Evolutionary conservation across 805 yeast genomes (phyloP), one percentile per base, ranked within the genome.

Genomic region (Sugiyamaella floridensis): DNA sequence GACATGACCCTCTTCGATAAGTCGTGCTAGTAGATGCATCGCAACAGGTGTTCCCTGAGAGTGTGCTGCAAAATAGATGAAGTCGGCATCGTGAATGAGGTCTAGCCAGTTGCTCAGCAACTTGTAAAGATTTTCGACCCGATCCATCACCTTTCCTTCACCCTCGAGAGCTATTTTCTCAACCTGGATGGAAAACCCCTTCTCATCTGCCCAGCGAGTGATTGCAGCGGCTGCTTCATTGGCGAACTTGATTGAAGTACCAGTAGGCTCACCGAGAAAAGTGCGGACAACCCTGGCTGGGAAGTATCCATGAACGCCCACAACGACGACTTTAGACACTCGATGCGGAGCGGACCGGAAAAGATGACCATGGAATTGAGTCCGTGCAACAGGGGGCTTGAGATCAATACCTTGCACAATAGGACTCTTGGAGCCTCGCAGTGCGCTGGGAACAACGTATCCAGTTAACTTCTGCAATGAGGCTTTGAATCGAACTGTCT

Each of bases 21-120:
- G 73, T 58, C 77, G 76, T 0, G 96, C 85, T n/a, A 89, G 69
- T 28, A 92, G 67, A 32, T 88, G 82, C 0, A 89, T 81, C 0
- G 96, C 80, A 0, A 93, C 98, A 0, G 96, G 97, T 46, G 92
- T 83, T 0, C 99, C 99, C 67, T 92, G 99, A 0, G 97, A 90
- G 68, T 92, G 99, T 0, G 95, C 83, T 1, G 97, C 97, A 56
- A 92, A 79, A 64, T 85, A 89, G n/a, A 92, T 80, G 57, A 85
- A 85, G 67, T 92, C 98, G 0, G 97, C 92, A 15, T 63, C 58
- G 20, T 57, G 53, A 15, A 86, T 69, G 34, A 75, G 76, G n/a
- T 74, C 69, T 42, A 72, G 66, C 88, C 92, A 86, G 63, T 82
- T 83, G 58, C 75, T 73, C 67, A 92, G 73, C 44, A 88, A 78